Percentiles rank a stretch among this genome's conserved stretches.
Evolutionary conservation across 441 rosid genomes (phyloP).

Genomic region (Aleurites moluccanus): DNA sequence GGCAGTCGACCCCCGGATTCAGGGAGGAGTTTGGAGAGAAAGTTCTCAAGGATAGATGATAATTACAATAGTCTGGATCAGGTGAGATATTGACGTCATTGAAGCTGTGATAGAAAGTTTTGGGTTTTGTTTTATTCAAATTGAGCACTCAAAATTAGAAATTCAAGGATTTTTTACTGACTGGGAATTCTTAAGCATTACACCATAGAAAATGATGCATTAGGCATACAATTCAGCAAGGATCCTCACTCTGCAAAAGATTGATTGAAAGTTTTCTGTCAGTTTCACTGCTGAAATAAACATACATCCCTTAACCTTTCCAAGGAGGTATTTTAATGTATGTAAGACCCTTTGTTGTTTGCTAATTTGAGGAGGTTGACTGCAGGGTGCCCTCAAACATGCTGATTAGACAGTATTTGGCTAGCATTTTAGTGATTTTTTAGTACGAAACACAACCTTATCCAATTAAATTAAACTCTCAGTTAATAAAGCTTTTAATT

Average conservation of each 20-base stretch:
- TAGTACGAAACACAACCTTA: not conserved
- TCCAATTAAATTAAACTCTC: not conserved
- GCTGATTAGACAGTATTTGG: not conserved
- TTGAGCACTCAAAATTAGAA: not conserved
- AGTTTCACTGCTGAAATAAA: not conserved
- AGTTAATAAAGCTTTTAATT: not conserved
- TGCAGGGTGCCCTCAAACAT: not conserved
- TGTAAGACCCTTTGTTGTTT: not conserved
- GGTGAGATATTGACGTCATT: conserved; percentile 35
- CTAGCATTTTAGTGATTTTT: not conserved
- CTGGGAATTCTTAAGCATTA: not conserved
- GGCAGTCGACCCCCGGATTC: conserved; percentile 36
- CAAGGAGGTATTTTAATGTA: too few relatives aligned
- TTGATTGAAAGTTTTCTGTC: not conserved
- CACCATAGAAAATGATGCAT: not conserved
- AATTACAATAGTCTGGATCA: conserved; percentile 69
- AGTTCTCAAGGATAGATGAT: conserved; percentile 78
- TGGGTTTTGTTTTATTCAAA: not conserved
- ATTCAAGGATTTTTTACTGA: not conserved
- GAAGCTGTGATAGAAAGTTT: not conserved
- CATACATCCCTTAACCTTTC: not conserved
- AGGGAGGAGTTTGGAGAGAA: conserved; percentile 66
- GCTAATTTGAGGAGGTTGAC: not conserved
- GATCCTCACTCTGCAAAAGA: not conserved
- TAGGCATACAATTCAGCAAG: not conserved